Evolutionary conservation across 371 early-diverging fungal species (phyloP).

Genomic region (Encephalitozoon intestinalis): DNA sequence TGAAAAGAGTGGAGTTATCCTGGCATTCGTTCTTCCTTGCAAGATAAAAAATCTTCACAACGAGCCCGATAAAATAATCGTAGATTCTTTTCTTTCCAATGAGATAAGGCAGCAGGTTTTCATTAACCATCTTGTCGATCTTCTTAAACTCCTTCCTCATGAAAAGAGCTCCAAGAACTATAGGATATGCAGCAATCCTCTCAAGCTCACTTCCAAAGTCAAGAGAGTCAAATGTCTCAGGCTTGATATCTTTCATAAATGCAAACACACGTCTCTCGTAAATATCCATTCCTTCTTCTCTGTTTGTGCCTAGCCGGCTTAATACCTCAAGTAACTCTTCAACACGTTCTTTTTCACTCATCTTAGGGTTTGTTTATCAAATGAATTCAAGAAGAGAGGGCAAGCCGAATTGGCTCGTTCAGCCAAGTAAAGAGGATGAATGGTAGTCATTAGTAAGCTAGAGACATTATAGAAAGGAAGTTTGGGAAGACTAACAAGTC

Average conservation of each 20-base stretch:
- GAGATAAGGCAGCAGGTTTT: not conserved
- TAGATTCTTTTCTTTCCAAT: conserved; percentile 16
- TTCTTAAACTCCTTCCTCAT: not conserved
- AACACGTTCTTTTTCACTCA: not conserved
- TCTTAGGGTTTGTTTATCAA: conserved; percentile 2
- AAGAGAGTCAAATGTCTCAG: not conserved
- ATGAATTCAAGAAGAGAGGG: not conserved
- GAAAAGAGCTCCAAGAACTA: not conserved
- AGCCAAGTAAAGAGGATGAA: too few species aligned
- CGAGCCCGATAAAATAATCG: conserved; percentile 12
- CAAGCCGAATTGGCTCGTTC: too few species aligned
- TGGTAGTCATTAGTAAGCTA: too few species aligned
- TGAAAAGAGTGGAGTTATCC: conserved; percentile 5
- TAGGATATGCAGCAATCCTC: not conserved
- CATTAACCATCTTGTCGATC: not conserved
- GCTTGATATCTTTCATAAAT: not conserved
- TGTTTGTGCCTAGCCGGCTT: not conserved
- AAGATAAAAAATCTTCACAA: conserved; percentile 25
- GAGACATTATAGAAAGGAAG: too few species aligned
- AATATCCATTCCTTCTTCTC: not conserved
- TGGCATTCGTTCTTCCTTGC: conserved; percentile 13
- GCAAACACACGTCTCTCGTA: not conserved
- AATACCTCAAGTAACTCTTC: not conserved
- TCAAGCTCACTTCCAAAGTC: not conserved
- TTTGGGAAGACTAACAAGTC: not conserved